These are phyloP conservation scores for Periconia sp. DNA, from an alignment of 2,329 filamentous ascomycete species.

Conservation along the genomic window DNA sequence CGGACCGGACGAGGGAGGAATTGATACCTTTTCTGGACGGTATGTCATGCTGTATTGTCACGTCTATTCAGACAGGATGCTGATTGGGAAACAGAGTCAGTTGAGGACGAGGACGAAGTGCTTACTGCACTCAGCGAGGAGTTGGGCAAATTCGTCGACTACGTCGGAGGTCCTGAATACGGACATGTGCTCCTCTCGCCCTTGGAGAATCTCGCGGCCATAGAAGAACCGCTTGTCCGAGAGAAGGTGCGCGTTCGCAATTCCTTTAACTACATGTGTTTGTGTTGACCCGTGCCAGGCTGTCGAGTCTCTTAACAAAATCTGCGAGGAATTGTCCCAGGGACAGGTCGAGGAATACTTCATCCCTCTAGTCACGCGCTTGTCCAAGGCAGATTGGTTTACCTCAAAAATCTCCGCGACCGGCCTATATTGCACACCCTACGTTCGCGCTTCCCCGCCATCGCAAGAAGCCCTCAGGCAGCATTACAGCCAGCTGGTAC, in stretches of 20 bases:
- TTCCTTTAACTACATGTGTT: neutral
- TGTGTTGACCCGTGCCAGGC: constrained; percentile 61
- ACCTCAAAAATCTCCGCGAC: constrained; percentile 98
- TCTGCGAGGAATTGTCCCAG: constrained; percentile 87
- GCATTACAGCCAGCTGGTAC: constrained; percentile 89
- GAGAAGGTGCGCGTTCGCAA: constrained; percentile 73
- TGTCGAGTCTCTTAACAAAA: constrained; percentile 99
- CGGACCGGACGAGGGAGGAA: constrained; percentile 96
- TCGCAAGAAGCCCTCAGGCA: constrained; percentile 89
- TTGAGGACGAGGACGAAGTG: constrained; percentile 98
- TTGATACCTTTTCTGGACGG: constrained; percentile 98
- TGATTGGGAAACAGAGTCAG: constrained; percentile 70
- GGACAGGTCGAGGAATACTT: constrained; percentile 97
- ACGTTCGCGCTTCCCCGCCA: constrained; percentile 84
- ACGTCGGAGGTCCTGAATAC: constrained; percentile 90
- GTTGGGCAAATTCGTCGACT: constrained; percentile 94
- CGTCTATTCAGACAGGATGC: constrained; percentile 24
- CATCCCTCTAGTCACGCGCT: constrained; percentile 90
- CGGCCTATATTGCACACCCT: constrained; percentile 90
- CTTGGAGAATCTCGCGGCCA: constrained; percentile 95
- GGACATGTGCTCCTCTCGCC: constrained; percentile 96
- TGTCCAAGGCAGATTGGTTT: constrained; percentile 99
- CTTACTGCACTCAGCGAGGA: constrained; percentile 96
- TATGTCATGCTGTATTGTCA: constrained; percentile 48
- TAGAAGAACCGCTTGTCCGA: constrained; percentile 95